Conservation (phyloP, 1,284 basidiomycete genomes). For the Leccinum subrobustum region DNA sequence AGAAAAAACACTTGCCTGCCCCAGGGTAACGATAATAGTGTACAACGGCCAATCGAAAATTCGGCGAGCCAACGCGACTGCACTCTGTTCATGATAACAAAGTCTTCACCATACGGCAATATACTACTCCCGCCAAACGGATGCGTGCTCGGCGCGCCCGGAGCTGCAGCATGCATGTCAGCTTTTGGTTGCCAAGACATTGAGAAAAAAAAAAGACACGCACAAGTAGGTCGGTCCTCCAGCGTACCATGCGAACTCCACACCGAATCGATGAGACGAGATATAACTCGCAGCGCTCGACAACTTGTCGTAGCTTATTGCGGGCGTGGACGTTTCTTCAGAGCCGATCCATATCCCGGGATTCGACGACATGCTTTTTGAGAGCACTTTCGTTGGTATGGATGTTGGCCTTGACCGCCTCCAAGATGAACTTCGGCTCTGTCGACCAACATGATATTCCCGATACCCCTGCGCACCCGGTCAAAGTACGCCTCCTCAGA, state of each 20-base stretch:
- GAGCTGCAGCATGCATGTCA: too few relatives aligned
- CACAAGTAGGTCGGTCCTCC: conserved; percentile 61
- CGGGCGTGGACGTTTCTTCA: conserved; percentile 11
- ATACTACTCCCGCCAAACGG: too few relatives aligned
- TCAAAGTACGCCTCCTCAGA: conserved; percentile 92
- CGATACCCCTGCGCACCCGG: conserved; percentile 64
- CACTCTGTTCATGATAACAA: too few relatives aligned
- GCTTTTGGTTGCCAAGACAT: too few relatives aligned
- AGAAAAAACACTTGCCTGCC: neutral
- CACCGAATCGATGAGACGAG: conserved; percentile 73
- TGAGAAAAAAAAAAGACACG: conserved; percentile 30
- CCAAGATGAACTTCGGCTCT: neutral
- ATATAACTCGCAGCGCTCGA: conserved; percentile 72
- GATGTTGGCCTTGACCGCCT: neutral
- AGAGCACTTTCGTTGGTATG: conserved; percentile 9
- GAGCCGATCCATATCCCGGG: conserved; percentile 8
- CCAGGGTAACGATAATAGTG: too few relatives aligned
- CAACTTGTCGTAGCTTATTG: conserved; percentile 34
- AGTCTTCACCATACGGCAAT: too few relatives aligned
- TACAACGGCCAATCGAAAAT: too few relatives aligned
- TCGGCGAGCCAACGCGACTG: too few relatives aligned
- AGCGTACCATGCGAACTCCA: conserved; percentile 71
- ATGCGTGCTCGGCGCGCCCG: too few relatives aligned
- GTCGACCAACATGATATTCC: neutral
- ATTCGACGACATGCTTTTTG: conserved; percentile 28